Percentiles rank a stretch among this genome's conserved stretches.
phyloP scores from a whole-genome alignment of 2,329 filamentous ascomycete genomes.

The Curvularia verruculosa region DNA sequence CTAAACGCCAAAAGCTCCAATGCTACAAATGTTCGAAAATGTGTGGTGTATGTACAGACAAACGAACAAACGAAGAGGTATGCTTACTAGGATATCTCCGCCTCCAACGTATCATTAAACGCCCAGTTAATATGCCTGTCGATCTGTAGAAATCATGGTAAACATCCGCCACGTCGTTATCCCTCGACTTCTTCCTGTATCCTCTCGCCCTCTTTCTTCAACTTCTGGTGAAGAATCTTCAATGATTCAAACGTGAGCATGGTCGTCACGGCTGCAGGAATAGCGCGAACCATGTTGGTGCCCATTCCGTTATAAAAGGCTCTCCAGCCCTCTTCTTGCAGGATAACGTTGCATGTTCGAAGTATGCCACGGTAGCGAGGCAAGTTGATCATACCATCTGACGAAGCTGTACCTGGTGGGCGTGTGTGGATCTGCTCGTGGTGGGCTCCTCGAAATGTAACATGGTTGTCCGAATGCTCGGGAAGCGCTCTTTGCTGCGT shows the following conservation, averaged over 20 bases:
- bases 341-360: slow-evolving; percentile 81
- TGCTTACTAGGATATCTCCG: slow-evolving; percentile 28
- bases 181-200: slow-evolving; percentile 25
- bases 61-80: slow-evolving; percentile 24
- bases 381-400: slow-evolving; percentile 62
- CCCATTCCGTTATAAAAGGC: slow-evolving; percentile 98
- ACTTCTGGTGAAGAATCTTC: slow-evolving; percentile 56
- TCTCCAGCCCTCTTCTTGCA: slow-evolving; percentile 90
- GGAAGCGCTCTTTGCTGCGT: slow-evolving; percentile 79
- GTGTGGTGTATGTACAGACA: slow-evolving; percentile 33
- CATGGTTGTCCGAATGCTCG: slow-evolving; percentile 55
- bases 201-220: slow-evolving; percentile 60
- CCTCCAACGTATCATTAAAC: slow-evolving; percentile 24
- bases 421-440: slow-evolving; percentile 52
- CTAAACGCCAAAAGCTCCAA: slow-evolving; percentile 29
- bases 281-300: slow-evolving; percentile 94
- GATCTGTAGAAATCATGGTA: slow-evolving; percentile 3
- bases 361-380: slow-evolving; percentile 76
- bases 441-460: slow-evolving; percentile 53
- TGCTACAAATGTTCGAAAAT: slow-evolving; percentile 28
- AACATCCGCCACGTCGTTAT: neutral
- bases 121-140: slow-evolving; percentile 20
- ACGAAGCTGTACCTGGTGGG: slow-evolving; percentile 55
- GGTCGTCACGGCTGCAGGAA: slow-evolving; percentile 94
- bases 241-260: slow-evolving; percentile 95